A percentile compares a stretch with the other conserved stretches of the same genome.
Evolutionary conservation across 2,329 filamentous ascomycete genomes (phyloP).

Genomic region (Nectriaceae sp.): DNA sequence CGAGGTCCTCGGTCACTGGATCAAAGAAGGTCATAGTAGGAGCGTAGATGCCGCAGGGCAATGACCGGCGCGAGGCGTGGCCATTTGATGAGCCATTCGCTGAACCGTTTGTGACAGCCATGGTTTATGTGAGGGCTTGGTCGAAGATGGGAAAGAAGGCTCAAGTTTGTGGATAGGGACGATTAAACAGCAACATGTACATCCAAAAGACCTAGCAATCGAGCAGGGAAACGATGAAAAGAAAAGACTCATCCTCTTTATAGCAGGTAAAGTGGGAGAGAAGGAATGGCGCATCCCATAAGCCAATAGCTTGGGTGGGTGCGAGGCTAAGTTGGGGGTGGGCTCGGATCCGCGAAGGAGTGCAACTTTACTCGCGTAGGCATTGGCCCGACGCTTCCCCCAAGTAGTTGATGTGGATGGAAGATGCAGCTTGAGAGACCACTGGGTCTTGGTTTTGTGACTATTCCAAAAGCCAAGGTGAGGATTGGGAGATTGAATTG

Average conservation of each 20-base stretch:
- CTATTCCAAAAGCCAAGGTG: too few species aligned
- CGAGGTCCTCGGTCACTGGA: conserved; percentile 79
- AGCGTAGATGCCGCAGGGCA: conserved; percentile 82
- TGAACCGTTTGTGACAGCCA: conserved; percentile 18
- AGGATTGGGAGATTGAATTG: too few species aligned
- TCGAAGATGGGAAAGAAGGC: conserved; percentile 6
- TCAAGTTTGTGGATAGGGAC: neutral
- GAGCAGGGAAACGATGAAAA: neutral
- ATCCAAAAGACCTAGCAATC: neutral
- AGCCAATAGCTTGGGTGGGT: conserved; percentile 6
- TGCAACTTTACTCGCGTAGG: conserved; percentile 22
- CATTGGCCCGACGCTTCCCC: conserved; percentile 26
- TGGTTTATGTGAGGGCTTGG: conserved; percentile 25
- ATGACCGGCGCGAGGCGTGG: conserved; percentile 49
- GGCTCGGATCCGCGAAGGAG: conserved; percentile 29
- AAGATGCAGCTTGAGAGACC: conserved; percentile 19
- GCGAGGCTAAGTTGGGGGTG: conserved; percentile 31
- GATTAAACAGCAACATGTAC: neutral
- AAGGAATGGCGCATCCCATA: neutral
- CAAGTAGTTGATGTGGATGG: conserved; percentile 20
- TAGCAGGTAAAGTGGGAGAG: neutral
- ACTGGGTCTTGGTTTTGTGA: conserved; percentile 5
- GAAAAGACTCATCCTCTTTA: neutral
- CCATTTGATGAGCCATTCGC: conserved; percentile 24
- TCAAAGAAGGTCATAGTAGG: conserved; percentile 93